Evolutionary conservation across 495 filamentous ascomycete species (phyloP), one percentile per base, ranked within the genome.

Genomic region (Penicillium angulare): DNA sequence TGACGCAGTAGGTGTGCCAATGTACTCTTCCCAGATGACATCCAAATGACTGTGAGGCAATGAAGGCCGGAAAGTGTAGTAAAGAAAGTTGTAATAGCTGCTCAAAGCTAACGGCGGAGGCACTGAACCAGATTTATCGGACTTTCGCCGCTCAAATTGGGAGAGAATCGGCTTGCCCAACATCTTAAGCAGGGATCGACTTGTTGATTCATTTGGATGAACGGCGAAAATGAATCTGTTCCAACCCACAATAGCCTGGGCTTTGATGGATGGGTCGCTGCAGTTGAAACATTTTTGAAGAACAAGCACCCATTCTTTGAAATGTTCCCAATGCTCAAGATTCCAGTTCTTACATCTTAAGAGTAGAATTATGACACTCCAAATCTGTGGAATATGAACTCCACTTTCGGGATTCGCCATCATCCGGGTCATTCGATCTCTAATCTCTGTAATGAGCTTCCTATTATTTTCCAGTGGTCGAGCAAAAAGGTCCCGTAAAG

Each of bases 251-350:
- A 89, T 87, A 18, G 92, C 90, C 51, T 90, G 84, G 5, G 81
- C 69, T 56, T 86, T 92, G 43, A 87, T 86, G 1, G 78, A 70
- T 1, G 77, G 66, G 50, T 95, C 88, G 43, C 78, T 81, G 63
- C 83, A 87, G 56, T 95, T 95, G 73, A 96, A 90, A 59, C 91
- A 95, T 43, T 72, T 75, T 56, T 95, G 84, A 32, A 96, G 83
- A 13, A 96, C 77, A 6, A 76, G 67, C 2, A 96, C 71, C 86
- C 88, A 97, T 5, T 76, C 74, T 16, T 74, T 79, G 49, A 88
- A 81, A 60, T 81, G 81, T 43, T 85, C 78, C 90, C 89, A 97
- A 50, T 79, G 73, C 24, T 89, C 81, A 13, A 91, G 60, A 18
- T 80, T 75, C 36, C 71, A 79, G 31, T 69, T 70, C 49, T 80